Evolutionary conservation across 2,329 filamentous ascomycete species (phyloP), one percentile per base, ranked within the genome.

Genomic region (Hypocreales sp.): DNA sequence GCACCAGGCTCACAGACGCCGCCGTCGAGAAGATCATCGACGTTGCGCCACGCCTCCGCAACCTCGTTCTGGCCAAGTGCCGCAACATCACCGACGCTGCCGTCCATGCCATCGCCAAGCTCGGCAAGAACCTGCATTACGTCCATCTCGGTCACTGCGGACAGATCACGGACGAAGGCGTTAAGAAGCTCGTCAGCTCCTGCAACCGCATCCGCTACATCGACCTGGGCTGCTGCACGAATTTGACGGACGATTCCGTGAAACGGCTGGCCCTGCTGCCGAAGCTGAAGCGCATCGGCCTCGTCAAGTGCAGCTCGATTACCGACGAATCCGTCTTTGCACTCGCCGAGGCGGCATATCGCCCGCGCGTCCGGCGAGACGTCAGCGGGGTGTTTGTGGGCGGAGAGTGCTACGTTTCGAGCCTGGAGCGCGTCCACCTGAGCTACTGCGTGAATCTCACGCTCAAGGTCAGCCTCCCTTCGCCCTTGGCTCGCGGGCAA

Each of bases 191-290:
- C 18, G 83, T 94, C 21, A 75, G 78, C 39, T 64, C 63, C 28
- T 98, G 90, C 61, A 95, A 87, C 44, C 73, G 90, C 15, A 95
- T 98, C 39, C 72, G 90, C 30, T 98, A 98, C 49, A 98, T 98
- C 37, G 90, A 98, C 47, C 60, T 98, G 23, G 90, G 90, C n/a
- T 95, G 90, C 56, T 98, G 90, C 53, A 71, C 69, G 10, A 76
- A 82, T 40, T 60, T 98, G 34, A 95, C 90, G 0, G 90, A 98
- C 41, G 64, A 67, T 8, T 94, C 86, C 14, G 79, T 98, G 11
- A 78, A 69, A 35, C 77, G 82, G 36, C 62, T 98, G 20, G 86
- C 90, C 5, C 72, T 72, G 10, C 65, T 98, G 5, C 90, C 90
- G 4, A 98, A 98, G 52, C 61, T 98, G 28, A 86, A 93, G 59